phyloP scores from a whole-genome alignment of 345 rosid genomes.

The Euclidium syriacum region DNA sequence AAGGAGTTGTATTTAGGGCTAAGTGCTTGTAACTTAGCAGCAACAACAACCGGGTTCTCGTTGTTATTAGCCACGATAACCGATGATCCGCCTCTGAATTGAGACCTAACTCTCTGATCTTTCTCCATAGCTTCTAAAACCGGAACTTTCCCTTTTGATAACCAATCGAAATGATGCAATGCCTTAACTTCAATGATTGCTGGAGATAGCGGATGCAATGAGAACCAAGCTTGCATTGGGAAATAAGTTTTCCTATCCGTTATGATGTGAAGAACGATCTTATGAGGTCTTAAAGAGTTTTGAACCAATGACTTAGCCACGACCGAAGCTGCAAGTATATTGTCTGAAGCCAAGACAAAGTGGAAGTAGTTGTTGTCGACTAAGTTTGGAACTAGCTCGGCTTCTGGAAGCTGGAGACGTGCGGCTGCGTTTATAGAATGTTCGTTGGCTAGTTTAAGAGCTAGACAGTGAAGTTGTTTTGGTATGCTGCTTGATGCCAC shows the following conservation, averaged over 20 bases:
- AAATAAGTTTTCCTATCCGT: slow-evolving; percentile 88
- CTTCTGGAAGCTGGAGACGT: slow-evolving; percentile 83
- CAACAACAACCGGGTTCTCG: slow-evolving; percentile 72
- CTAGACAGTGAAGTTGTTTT: slow-evolving; percentile 84
- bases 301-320: slow-evolving; percentile 71
- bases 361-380: slow-evolving; percentile 80
- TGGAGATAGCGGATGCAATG: slow-evolving; percentile 74
- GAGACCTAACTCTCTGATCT: slow-evolving; percentile 77
- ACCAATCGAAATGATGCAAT: slow-evolving; percentile 95
- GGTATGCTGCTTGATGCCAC: slow-evolving; percentile 97
- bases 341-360: slow-evolving; percentile 85
- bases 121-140: slow-evolving; percentile 98
- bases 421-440: slow-evolving; percentile 92
- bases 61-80: slow-evolving; percentile 62
- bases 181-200: slow-evolving; percentile 92
- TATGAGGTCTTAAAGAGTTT: slow-evolving; percentile 62
- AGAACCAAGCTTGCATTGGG: slow-evolving; percentile 99
- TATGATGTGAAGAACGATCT: slow-evolving; percentile 73
- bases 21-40: slow-evolving; percentile 88
- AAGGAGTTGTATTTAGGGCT: slow-evolving; percentile 92
- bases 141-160: slow-evolving; percentile 88
- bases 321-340: slow-evolving; percentile 86
- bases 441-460: slow-evolving; percentile 74
- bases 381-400: slow-evolving; percentile 78
- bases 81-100: slow-evolving; percentile 94